Percentiles rank a stretch among this genome's conserved stretches.
phyloP scores from a whole-genome alignment of 371 early-diverging fungal species.

The Coemansia sp. region DNA sequence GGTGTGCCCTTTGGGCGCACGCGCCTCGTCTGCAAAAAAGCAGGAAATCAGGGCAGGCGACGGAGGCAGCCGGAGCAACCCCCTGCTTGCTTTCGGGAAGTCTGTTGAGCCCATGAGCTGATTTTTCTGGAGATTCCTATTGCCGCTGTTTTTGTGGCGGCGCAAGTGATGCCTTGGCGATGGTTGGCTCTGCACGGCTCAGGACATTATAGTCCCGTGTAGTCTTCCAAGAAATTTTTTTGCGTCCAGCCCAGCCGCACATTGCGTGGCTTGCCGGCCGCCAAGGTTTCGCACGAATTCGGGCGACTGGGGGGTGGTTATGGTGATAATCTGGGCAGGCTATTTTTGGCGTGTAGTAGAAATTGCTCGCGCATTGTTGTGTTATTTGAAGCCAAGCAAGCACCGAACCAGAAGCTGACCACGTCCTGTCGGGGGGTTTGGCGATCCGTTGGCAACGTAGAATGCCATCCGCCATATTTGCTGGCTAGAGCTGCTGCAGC shows the following conservation, averaged over 20 bases:
- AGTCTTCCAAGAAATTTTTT: neutral
- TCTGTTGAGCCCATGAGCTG: neutral
- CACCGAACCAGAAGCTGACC: no score
- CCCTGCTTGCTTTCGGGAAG: neutral
- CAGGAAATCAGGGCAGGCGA: neutral
- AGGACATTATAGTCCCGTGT: neutral
- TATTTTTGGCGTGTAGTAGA: no score
- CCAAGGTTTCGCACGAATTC: neutral
- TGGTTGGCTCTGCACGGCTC: no score
- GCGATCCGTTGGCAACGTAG: no score
- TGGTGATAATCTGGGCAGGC: neutral
- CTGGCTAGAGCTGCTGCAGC: neutral
- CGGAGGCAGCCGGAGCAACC: neutral
- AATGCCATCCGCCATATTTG: no score
- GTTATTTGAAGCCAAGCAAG: no score
- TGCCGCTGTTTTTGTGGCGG: neutral
- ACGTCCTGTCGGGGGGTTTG: no score
- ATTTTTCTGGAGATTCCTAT: neutral
- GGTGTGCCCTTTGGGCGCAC: neutral
- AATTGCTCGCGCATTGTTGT: no score
- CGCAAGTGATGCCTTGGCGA: neutral
- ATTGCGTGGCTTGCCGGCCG: neutral
- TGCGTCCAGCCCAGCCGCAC: neutral
- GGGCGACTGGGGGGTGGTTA: neutral
- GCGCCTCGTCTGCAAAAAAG: neutral